Base-by-base conservation (phyloP, 306 rosid genomes). In the Abrus pulchellus region DNA sequence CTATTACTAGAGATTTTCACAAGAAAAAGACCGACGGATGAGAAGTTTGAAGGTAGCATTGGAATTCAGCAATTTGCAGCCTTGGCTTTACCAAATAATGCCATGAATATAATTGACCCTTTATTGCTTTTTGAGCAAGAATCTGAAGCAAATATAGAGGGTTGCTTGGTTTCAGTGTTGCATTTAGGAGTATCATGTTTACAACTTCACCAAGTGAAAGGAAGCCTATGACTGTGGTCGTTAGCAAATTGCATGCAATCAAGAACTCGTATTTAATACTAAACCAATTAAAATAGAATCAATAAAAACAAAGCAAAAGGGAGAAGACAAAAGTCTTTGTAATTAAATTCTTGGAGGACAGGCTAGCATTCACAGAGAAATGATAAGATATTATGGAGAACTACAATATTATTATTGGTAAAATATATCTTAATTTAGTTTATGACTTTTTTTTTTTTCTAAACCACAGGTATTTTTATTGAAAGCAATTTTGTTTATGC, bases 111-210 rank as follows among this genome's bases (percentile, higher is more conserved):
- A 29, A 49, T 55, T 30, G 94, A 89, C 55, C 86, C 85, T 57
- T 80, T 29, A 10, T 41, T 89, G 72, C 27, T 79, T 29, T 62
- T 14, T 28, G 69, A 84, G 63, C 75, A 80, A 48, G 77, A 82
- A 11, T 49, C 33, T 34, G 69, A 11, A 30, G 1, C 6, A 20
- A 33, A 3, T 52, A 43, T 82, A 54, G 84, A 86, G n/a, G 82
- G 85, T 13, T 80, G 86, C 68, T 28, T 85, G 74, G 71, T 76
- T n/a, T 80, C 83, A 3, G 4, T 89, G 70, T 50, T 84, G 79
- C 74, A 72, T 48, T 66, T 87, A 56, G 97, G 94, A 45, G 44
- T 88, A 5, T 77, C 82, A 20, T 92, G 90, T 82, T 83, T 32
- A 38, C 74, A 60, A 74, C 36, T 73, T 28, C 7, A 28, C 88